These are phyloP conservation scores for Chaetomium sp. DNA, from an alignment of 2,329 filamentous ascomycete genomes.

Conservation along the genomic window DNA sequence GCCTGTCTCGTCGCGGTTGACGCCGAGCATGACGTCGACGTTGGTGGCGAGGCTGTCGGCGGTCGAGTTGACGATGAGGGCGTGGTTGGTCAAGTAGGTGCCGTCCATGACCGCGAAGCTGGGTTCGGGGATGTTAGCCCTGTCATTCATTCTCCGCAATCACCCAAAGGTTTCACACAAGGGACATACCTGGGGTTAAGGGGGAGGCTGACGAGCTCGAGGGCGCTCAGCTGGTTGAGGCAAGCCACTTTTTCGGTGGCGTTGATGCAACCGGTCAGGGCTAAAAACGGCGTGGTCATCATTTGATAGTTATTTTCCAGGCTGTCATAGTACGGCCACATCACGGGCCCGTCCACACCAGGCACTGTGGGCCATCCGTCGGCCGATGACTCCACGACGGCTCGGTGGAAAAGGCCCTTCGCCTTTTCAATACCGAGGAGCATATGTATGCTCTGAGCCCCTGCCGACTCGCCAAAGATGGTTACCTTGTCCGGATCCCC, in stretches of 20 bases:
- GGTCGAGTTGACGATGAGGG: constrained; percentile 37
- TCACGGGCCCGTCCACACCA: constrained; percentile 24
- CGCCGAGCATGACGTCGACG: constrained; percentile 43
- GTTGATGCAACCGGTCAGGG: constrained; percentile 35
- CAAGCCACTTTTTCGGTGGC: constrained; percentile 35
- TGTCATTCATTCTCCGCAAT: not conserved
- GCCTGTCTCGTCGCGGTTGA: constrained; percentile 41
- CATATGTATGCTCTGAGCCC: constrained; percentile 34
- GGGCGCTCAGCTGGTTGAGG: constrained; percentile 35
- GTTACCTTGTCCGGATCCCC: constrained; percentile 42
- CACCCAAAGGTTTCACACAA: not conserved
- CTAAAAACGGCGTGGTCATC: constrained; percentile 33
- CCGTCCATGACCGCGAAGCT: constrained; percentile 39
- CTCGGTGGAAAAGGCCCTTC: constrained; percentile 38
- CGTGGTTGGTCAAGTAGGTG: constrained; percentile 35
- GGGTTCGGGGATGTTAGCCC: not conserved
- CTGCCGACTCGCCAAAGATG: constrained; percentile 42
- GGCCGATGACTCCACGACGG: constrained; percentile 39
- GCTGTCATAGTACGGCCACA: constrained; percentile 32
- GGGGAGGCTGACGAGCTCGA: constrained; percentile 38
- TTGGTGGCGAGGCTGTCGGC: constrained; percentile 29
- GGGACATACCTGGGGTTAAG: constrained; percentile 36
- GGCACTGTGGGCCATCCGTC: constrained; percentile 34
- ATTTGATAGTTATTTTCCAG: constrained; percentile 32
- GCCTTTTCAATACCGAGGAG: constrained; percentile 37